A percentile compares a stretch with the other conserved stretches of the same genome.
phyloP scores from a whole-genome alignment of 1,284 basidiomycete genomes.

The Sphaerobolus stellatus region DNA sequence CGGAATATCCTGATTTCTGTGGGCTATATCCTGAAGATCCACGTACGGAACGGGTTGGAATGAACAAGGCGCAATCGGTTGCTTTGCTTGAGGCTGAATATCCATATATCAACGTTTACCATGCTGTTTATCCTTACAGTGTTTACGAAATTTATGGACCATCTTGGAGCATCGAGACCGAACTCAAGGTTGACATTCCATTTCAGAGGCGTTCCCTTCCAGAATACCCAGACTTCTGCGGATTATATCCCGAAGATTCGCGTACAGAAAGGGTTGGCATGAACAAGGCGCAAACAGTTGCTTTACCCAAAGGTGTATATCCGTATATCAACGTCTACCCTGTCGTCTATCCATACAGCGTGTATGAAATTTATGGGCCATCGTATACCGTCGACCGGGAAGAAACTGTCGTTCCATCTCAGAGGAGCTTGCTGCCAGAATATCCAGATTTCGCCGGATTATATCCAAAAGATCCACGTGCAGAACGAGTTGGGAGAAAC shows the following conservation, averaged over 20 bases:
- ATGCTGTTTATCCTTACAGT: too few species aligned
- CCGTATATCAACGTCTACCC: conserved; percentile 16
- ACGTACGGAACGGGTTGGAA: not conserved
- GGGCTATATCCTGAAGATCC: not conserved
- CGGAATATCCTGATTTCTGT: conserved; percentile 14
- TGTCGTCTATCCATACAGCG: conserved; percentile 10
- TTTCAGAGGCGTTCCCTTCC: not conserved
- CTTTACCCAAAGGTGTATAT: conserved; percentile 3
- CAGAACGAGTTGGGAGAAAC: not conserved
- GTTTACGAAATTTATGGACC: too few species aligned
- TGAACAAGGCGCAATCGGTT: not conserved
- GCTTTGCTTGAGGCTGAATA: not conserved
- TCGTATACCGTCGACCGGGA: not conserved
- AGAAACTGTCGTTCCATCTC: not conserved
- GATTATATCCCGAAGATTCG: not conserved
- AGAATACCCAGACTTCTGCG: conserved; percentile 14
- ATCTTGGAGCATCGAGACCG: not conserved
- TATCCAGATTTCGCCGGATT: conserved; percentile 15
- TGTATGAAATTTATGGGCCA: conserved; percentile 11
- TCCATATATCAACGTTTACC: not conserved
- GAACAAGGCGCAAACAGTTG: conserved; percentile 1
- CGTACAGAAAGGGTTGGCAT: not conserved
- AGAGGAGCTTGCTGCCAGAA: not conserved
- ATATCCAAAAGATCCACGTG: not conserved
- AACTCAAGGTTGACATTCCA: not conserved